A percentile compares a stretch with the other conserved stretches of the same genome.
These are phyloP conservation scores for Neurospora terricola DNA, from an alignment of 495 filamentous ascomycete genomes.

Conservation along the genomic window DNA sequence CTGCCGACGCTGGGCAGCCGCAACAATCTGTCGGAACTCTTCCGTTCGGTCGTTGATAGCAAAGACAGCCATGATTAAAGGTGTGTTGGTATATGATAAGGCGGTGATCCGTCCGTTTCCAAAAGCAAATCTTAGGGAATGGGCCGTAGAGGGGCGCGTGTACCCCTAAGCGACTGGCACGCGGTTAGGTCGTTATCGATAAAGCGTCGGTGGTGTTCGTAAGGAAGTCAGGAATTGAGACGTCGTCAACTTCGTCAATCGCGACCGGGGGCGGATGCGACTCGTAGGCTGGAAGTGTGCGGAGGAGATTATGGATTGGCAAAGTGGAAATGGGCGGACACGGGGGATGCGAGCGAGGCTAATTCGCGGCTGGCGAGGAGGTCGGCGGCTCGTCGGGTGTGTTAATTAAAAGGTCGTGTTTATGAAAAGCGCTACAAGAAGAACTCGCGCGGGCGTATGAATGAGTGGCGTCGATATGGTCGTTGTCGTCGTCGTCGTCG, in stretches of 20 bases:
- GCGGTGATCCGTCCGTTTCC: not conserved
- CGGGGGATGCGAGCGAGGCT: not conserved
- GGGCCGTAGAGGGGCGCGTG: not conserved
- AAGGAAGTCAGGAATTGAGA: not conserved
- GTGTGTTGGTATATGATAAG: not conserved
- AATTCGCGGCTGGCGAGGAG: not conserved
- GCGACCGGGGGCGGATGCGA: not conserved
- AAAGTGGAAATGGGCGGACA: not conserved
- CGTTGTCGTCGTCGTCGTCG: not conserved
- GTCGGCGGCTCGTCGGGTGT: not conserved
- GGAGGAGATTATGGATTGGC: not conserved
- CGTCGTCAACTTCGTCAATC: not conserved
- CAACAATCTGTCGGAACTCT: conserved; percentile 86
- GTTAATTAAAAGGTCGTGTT: not conserved
- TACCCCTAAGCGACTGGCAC: conserved; percentile 1
- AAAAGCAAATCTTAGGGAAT: not conserved
- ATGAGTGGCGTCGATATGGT: not conserved
- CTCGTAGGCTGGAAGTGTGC: not conserved
- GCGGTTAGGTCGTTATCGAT: not conserved
- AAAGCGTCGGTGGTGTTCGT: not conserved
- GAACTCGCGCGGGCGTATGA: not conserved
- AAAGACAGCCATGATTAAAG: conserved; percentile 36
- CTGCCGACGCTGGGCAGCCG: conserved; percentile 67
- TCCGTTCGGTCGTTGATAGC: conserved; percentile 94
- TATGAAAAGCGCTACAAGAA: not conserved